Evolutionary conservation across 1,284 basidiomycete genomes (phyloP).

Genomic region (Sanghuangporus baumii): DNA sequence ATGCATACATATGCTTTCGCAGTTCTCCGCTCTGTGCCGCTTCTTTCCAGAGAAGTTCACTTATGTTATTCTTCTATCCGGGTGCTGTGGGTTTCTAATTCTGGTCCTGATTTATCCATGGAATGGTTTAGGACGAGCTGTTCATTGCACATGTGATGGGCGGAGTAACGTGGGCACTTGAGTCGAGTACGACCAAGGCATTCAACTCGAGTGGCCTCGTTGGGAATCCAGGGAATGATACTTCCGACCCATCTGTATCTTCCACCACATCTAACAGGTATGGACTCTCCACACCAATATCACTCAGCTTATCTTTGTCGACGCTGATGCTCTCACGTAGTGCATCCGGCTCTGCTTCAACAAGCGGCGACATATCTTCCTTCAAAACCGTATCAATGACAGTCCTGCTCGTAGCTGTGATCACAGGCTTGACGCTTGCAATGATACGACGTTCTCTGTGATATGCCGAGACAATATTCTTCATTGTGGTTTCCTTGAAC

Average conservation of each 20-base stretch:
- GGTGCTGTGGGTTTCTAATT: background rate
- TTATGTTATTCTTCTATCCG: background rate
- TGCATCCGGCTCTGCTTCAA: background rate
- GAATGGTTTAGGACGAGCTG: conserved; percentile 40
- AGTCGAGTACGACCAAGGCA: conserved; percentile 52
- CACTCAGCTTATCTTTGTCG: background rate
- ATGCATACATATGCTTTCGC: background rate
- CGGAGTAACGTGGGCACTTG: conserved; percentile 68
- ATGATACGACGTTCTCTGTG: background rate
- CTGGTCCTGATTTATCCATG: background rate
- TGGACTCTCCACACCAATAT: background rate
- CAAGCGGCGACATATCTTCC: background rate
- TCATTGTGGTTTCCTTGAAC: background rate
- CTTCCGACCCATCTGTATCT: background rate
- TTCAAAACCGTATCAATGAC: background rate
- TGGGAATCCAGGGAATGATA: conserved; percentile 29
- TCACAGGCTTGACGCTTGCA: background rate
- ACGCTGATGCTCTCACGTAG: background rate
- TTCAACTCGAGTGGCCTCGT: conserved; percentile 43
- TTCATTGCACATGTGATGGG: conserved; percentile 68
- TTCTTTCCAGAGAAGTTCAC: background rate
- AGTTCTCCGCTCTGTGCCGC: background rate
- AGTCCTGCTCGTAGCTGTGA: background rate
- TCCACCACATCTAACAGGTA: background rate
- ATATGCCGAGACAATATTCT: background rate